A percentile compares a stretch with the other conserved stretches of the same genome.
Conservation (phyloP, 768 basidiomycete species). For the Suillus placidus region DNA sequence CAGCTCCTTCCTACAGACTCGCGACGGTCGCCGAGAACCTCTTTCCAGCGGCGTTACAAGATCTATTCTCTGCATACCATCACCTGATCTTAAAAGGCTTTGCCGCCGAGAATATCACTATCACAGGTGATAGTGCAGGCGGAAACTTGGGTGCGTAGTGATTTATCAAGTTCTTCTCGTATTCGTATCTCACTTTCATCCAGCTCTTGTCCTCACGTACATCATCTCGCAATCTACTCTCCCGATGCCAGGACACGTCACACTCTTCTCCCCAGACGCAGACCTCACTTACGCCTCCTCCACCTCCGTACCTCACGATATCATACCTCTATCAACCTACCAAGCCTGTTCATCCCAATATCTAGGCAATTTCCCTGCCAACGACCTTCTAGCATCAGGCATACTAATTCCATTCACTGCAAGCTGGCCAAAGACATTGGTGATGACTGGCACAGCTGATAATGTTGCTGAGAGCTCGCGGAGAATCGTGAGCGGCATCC, state of each 20-base stretch:
- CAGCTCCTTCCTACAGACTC: conserved; percentile 30
- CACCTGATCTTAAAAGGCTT: conserved; percentile 29
- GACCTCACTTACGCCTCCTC: conserved; percentile 8
- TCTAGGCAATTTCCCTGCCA: conserved; percentile 9
- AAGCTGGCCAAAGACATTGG: conserved; percentile 27
- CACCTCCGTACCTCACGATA: conserved; percentile 16
- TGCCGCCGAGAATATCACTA: conserved; percentile 19
- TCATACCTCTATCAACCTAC: background rate
- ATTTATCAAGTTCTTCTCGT: background rate
- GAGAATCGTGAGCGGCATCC: conserved; percentile 14
- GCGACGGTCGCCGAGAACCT: conserved; percentile 25
- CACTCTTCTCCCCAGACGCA: conserved; percentile 52
- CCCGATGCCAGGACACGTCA: conserved; percentile 54
- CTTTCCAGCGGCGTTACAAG: conserved; percentile 27
- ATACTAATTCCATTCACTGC: conserved; percentile 15
- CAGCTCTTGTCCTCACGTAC: conserved; percentile 29
- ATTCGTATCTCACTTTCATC: background rate
- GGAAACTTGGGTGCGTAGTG: conserved; percentile 25
- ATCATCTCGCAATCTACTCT: conserved; percentile 56
- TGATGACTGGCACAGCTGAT: conserved; percentile 26
- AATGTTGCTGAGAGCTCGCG: conserved; percentile 15
- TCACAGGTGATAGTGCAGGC: conserved; percentile 31
- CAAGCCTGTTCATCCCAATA: conserved; percentile 6
- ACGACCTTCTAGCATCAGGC: conserved; percentile 25
- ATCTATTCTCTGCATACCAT: conserved; percentile 28